Base-by-base conservation (phyloP, 306 rosid genomes). In the Senna tora region DNA sequence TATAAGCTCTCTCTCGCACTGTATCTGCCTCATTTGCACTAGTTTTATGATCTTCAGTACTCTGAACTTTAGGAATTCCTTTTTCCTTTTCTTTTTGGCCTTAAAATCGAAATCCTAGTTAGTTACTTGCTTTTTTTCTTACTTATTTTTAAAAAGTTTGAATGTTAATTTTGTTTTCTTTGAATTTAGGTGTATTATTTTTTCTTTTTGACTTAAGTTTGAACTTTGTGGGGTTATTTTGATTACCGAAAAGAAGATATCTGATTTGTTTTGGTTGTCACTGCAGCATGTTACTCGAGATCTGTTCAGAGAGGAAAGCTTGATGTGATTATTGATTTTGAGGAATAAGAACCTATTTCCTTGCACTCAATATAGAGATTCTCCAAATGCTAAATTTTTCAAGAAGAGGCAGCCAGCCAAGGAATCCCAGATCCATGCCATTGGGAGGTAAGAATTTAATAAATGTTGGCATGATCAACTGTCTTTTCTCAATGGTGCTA, bases 331-430 rank as follows among this genome's bases (percentile, higher is more conserved):
- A 30, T 76, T 73, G 84, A 53, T 46, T 62, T 72, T 68, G 84
- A 76, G 81, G 77, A 72, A 33, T 77, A 79, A 64, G 66, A 69
- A 45, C 63, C 73, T 58, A 34, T 13, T 69, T 79, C 66, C 7
- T 52, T 51, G 71, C 38, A 46, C 67, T 25, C 57, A 77, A 16
- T 43, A 22, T 20, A 50, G 75, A 71, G 64, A 22, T 54, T 84
- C 64, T 60, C 69, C 84, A 67, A 81, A 93, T 93, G 98, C 90
- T 81, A 79, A 81, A 77, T 73, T 83, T 88, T 76, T 87, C 71
- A 66, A 85, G 97, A 88, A 33, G 79, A 28, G 87, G 98, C 83
- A 75, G 65, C 75, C 97, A 85, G 74, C 73, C 91, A 51, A 87
- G 98, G 84, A 43, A 80, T 16, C 54, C 70, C 69, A 87, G 97